These are phyloP conservation scores for Globisporangium ultimum DNA, from an alignment of 352 stramenopile genomes.

Conservation along the genomic window DNA sequence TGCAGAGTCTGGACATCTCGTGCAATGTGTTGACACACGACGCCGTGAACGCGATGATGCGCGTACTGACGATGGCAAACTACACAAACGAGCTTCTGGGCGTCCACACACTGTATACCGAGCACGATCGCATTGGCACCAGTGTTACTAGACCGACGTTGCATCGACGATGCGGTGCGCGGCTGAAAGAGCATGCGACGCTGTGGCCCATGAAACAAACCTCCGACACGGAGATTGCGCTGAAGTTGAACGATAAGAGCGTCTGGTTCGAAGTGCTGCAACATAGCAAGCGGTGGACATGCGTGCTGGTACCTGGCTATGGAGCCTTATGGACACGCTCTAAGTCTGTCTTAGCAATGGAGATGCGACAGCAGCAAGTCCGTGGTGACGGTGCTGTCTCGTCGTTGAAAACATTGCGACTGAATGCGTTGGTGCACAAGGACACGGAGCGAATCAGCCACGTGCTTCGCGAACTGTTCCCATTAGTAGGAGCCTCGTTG, in stretches of 20 bases:
- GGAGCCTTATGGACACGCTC: slow-evolving; percentile 24
- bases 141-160: not conserved
- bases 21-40: slow-evolving; percentile 29
- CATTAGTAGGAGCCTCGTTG: slow-evolving; percentile 18
- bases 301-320: slow-evolving; percentile 33
- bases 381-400: not conserved
- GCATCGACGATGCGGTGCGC: not conserved
- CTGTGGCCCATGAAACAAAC: slow-evolving; percentile 4
- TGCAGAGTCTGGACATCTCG: slow-evolving; percentile 33
- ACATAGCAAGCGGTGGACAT: slow-evolving; percentile 12
- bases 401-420: slow-evolving; percentile 25
- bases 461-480: slow-evolving; percentile 20
- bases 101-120: not conserved
- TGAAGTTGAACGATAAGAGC: slow-evolving; percentile 10
- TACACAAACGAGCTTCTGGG: slow-evolving; percentile 3
- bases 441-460: slow-evolving; percentile 6
- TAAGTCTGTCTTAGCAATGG: not conserved
- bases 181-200: slow-evolving; percentile 2
- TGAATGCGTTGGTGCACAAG: slow-evolving; percentile 26
- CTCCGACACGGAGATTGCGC: not conserved
- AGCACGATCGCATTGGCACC: not conserved
- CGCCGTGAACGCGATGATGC: slow-evolving; percentile 20
- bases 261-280: slow-evolving; percentile 23
- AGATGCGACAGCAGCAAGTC: not conserved
- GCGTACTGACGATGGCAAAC: slow-evolving; percentile 10